Percentiles rank a stretch among this genome's conserved stretches.
These are phyloP conservation scores for Elsinoe necatrix DNA, from an alignment of 2,329 filamentous ascomycete genomes.

Conservation along the genomic window DNA sequence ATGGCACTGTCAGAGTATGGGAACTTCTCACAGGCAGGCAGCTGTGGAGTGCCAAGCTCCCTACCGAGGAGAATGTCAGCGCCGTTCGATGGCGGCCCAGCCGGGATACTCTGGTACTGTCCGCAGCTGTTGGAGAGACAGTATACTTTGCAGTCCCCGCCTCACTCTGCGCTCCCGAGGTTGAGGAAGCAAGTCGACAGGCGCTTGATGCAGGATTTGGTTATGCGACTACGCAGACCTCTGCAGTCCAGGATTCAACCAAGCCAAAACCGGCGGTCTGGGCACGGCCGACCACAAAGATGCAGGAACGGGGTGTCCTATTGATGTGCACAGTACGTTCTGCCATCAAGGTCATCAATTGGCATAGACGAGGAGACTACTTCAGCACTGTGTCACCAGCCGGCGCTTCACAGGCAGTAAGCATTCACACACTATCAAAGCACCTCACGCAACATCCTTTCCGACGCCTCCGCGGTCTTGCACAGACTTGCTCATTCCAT, in stretches of 20 bases:
- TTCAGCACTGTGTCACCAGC: conserved; percentile 82
- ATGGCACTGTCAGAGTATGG: conserved; percentile 88
- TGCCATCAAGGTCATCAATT: conserved; percentile 73
- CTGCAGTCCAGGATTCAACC: conserved; percentile 45
- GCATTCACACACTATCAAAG: conserved; percentile 90
- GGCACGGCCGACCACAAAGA: conserved; percentile 64
- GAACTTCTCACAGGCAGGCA: conserved; percentile 77
- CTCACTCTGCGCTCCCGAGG: conserved; percentile 33
- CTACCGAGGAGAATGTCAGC: conserved; percentile 69
- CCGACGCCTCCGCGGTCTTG: conserved; percentile 63
- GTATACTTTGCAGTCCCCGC: conserved; percentile 71
- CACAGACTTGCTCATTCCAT: conserved; percentile 90
- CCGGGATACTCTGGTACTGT: conserved; percentile 70
- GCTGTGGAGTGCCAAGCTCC: conserved; percentile 74
- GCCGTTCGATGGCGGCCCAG: conserved; percentile 83
- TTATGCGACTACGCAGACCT: conserved; percentile 61
- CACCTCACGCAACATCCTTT: conserved; percentile 94
- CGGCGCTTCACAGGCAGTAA: conserved; percentile 65
- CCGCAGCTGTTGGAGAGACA: conserved; percentile 75
- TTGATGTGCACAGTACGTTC: conserved; percentile 65
- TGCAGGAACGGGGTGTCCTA: conserved; percentile 70
- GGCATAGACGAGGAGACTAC: conserved; percentile 92
- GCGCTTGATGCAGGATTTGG: conserved; percentile 86
- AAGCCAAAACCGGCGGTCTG: conserved; percentile 75
- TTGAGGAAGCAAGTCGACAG: conserved; percentile 66